A percentile compares a stretch with the other conserved stretches of the same genome.
These are phyloP conservation scores for Hypoxylon lienhwacheense DNA, from an alignment of 495 filamentous ascomycete species.

Conservation along the genomic window DNA sequence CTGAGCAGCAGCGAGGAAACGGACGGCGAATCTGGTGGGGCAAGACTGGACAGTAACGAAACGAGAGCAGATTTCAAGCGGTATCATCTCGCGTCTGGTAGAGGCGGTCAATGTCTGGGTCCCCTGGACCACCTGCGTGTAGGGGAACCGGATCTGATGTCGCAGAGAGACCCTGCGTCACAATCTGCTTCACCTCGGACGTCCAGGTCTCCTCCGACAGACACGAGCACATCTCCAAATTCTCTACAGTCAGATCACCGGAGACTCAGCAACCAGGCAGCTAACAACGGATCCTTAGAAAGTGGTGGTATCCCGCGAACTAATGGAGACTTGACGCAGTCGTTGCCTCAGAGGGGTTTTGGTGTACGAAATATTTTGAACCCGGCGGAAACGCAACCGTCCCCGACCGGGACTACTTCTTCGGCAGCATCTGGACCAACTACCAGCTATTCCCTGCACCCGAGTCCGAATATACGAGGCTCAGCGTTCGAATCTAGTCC, in stretches of 20 bases:
- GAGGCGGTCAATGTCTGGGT: conserved; percentile 58
- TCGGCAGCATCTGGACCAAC: conserved; percentile 23
- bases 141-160: conserved; percentile 65
- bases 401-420: conserved; percentile 27
- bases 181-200: conserved; percentile 50
- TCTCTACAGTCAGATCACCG: conserved; percentile 31
- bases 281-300: conserved; percentile 28
- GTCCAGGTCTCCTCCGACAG: conserved; percentile 36
- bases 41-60: conserved; percentile 40
- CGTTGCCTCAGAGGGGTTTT: conserved; percentile 45
- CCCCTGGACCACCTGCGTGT: conserved; percentile 49
- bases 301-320: conserved; percentile 30
- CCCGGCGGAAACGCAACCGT: conserved; percentile 42
- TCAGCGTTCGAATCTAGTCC: conserved; percentile 39
- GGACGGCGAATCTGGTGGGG: conserved; percentile 36
- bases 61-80: conserved; percentile 31
- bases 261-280: conserved; percentile 29
- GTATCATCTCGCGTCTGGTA: conserved; percentile 34
- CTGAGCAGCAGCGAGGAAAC: conserved; percentile 28
- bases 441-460: conserved; percentile 14
- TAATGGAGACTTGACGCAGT: conserved; percentile 40
- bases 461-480: conserved; percentile 34
- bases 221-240: conserved; percentile 31
- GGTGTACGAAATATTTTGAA: conserved; percentile 58
- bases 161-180: conserved; percentile 56